Percentiles rank a stretch among this genome's conserved stretches.
Evolutionary conservation across 129 eudicot species (phyloP).

Genomic region (Cynara cardunculus): DNA sequence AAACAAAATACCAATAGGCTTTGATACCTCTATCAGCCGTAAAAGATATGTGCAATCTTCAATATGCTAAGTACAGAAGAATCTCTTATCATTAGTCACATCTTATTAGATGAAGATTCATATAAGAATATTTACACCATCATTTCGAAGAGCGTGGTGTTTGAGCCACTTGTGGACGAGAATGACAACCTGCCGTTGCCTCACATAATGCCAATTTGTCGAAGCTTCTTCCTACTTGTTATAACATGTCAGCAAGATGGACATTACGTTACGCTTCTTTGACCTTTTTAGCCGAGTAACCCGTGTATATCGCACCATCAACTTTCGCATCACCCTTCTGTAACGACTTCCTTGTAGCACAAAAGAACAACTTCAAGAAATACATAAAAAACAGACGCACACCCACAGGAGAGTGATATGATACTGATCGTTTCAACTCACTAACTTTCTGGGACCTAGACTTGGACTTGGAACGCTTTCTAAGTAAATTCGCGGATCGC

Average conservation of each 20-base stretch:
- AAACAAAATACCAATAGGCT: background rate
- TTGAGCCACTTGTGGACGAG: background rate
- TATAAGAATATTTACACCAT: background rate
- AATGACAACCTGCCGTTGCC: background rate
- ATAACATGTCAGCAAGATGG: background rate
- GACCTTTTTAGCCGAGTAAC: slow-evolving; percentile 7
- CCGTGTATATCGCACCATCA: background rate
- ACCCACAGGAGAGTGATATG: slow-evolving; percentile 10
- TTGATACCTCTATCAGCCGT: background rate
- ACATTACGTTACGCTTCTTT: slow-evolving; percentile 21
- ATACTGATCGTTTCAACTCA: background rate
- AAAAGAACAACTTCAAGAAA: slow-evolving; percentile 20
- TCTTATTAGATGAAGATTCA: background rate
- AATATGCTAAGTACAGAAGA: no score
- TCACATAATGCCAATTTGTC: background rate
- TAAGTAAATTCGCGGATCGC: slow-evolving; percentile 1
- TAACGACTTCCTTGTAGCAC: slow-evolving; percentile 12
- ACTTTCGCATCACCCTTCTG: slow-evolving; percentile 8
- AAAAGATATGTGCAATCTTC: background rate
- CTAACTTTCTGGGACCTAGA: slow-evolving; percentile 1
- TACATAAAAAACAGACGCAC: slow-evolving; percentile 23
- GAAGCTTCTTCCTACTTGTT: background rate
- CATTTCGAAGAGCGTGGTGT: background rate
- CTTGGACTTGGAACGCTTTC: slow-evolving; percentile 2
- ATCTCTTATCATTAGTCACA: background rate